Base-by-base conservation (phyloP, 306 rosid genomes). In the Citrullus colocynthis region DNA sequence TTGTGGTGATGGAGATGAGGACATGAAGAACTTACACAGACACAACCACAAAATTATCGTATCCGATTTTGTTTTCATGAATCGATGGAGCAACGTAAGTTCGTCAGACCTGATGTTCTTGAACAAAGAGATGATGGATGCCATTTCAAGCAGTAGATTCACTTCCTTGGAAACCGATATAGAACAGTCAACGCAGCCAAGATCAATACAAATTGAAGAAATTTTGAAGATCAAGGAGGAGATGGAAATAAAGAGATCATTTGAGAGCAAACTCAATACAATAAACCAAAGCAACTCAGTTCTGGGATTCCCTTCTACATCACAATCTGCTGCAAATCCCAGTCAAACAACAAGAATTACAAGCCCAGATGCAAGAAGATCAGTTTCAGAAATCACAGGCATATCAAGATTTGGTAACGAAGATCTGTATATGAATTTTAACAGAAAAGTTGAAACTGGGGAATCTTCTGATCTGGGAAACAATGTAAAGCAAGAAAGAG, bases 11-110 rank as follows among this genome's bases (percentile, higher is more conserved):
- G 78, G 75, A 48, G 88, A 79, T 58, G 84, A 83, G 2, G 58
- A 59, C 5, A 75, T 59, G 61, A 85, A 78, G 74, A 78, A 30
- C 5, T 86, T 87, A 81, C 97, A 92, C 61, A 92, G 85, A 75
- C 90, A 89, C 51, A 92, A 89, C 2, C 98, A 95, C 79, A 89
- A 59, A 85, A 92, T 95, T n/a, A 75, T 87, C 72, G 83, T 84
- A 37, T 89, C 97, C 5, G 97, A 95, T 83, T 87, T 92, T 62
- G 89, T 88, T 52, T 84, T 90, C 83, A 87, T 87, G 80, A 90
- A 90, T 74, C 77, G 99, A 65, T 96, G 99, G 99, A 96, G 99
- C 81, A 88, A 85, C 61, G 87, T 92, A 70, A 91, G 93, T 42
- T 92, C 98, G 76, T 89, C 98, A 2, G 99, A 96, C 83, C 85